Evolutionary conservation across 1,284 basidiomycete genomes (phyloP).

Genomic region (Xerocomus nothofagi): DNA sequence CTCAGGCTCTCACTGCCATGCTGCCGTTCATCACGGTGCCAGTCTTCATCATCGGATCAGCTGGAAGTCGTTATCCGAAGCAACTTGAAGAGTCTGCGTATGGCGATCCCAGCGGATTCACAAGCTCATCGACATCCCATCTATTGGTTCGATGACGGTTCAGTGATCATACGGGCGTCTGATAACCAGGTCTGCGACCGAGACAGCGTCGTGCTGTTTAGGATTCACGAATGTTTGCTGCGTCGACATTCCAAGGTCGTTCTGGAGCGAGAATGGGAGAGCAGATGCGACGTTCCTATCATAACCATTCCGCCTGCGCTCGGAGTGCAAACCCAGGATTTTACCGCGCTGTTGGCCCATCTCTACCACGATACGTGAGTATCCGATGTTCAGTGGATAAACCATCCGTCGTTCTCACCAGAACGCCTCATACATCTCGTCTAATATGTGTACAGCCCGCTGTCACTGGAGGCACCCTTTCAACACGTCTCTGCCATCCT

Average conservation of each 20-base stretch:
- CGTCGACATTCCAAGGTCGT: constrained; percentile 44
- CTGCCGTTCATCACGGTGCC: background rate
- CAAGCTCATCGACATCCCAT: constrained; percentile 37
- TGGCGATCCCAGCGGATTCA: background rate
- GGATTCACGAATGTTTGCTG: constrained; percentile 53
- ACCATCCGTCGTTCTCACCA: background rate
- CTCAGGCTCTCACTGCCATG: background rate
- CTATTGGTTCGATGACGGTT: constrained; percentile 67
- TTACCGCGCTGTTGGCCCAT: constrained; percentile 56
- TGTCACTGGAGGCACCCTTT: constrained; percentile 45
- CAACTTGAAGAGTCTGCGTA: constrained; percentile 1
- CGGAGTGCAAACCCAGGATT: constrained; percentile 44
- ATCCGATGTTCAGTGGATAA: background rate
- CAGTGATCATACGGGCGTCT: constrained; percentile 46
- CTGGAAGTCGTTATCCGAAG: constrained; percentile 9
- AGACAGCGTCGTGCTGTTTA: constrained; percentile 44
- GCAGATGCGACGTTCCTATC: constrained; percentile 17
- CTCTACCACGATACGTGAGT: constrained; percentile 67
- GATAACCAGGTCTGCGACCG: constrained; percentile 2
- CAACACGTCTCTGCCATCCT: constrained; percentile 49
- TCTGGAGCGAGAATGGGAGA: constrained; percentile 6
- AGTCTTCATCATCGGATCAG: constrained; percentile 1
- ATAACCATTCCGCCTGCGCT: constrained; percentile 37
- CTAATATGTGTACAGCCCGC: constrained; percentile 48
- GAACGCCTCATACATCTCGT: constrained; percentile 12